A percentile compares a stretch with the other conserved stretches of the same genome.
Evolutionary conservation across 345 rosid species (phyloP).

Genomic region (Brassica juncea): DNA sequence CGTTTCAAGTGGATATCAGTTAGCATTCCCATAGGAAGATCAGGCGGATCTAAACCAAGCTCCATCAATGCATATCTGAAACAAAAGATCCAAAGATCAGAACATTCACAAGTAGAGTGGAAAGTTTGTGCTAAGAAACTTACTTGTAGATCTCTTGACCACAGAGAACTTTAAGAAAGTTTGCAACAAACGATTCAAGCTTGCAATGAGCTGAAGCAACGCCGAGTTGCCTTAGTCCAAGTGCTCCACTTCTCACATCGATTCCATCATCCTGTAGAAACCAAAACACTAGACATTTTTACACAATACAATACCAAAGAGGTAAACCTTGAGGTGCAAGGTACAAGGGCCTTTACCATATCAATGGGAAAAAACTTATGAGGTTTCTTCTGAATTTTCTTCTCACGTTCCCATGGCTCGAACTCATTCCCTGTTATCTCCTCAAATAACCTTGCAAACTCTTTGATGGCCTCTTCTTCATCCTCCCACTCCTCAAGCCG

Average conservation of each 20-base stretch:
- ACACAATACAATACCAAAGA: background rate
- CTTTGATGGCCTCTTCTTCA: conserved; percentile 56
- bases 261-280: conserved; percentile 62
- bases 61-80: conserved; percentile 75
- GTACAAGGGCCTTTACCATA: conserved; percentile 51
- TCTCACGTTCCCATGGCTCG: conserved; percentile 82
- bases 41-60: conserved; percentile 69
- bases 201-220: conserved; percentile 62
- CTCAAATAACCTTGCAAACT: conserved; percentile 65
- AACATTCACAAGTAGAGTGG: background rate
- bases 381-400: conserved; percentile 68
- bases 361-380: conserved; percentile 63
- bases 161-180: conserved; percentile 63
- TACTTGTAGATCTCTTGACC: conserved; percentile 78
- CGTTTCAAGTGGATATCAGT: conserved; percentile 59
- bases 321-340: background rate
- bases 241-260: conserved; percentile 76
- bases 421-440: conserved; percentile 80
- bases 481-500: conserved; percentile 73
- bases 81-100: background rate
- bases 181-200: conserved; percentile 67
- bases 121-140: background rate
- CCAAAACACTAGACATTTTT: background rate
- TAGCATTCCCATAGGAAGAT: conserved; percentile 70
- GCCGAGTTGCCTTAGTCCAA: conserved; percentile 68